Percentiles rank a stretch among this genome's conserved stretches.
Conservation (phyloP, 257 asterid genomes). For the Solanum dulcamara region DNA sequence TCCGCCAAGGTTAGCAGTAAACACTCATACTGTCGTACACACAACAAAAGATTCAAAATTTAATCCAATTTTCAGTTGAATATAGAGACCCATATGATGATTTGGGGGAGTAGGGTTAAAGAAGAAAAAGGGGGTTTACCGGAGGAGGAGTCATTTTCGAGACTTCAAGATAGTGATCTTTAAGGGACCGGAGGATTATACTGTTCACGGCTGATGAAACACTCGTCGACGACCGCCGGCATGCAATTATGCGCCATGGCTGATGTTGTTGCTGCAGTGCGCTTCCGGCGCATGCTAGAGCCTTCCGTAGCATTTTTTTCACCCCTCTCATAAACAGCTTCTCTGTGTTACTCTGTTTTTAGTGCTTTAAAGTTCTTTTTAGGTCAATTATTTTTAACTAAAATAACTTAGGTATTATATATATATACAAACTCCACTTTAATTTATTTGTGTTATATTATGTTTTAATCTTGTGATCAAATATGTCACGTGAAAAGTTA, state of each 20-base stretch:
- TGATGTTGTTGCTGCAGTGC: conserved; percentile 10
- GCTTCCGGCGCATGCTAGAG: conserved; percentile 1
- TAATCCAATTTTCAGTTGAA: background rate
- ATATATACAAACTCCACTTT: too few relatives aligned
- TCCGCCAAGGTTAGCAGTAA: too few relatives aligned
- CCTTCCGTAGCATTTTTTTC: background rate
- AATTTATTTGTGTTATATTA: too few relatives aligned
- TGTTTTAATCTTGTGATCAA: too few relatives aligned
- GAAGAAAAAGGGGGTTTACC: conserved; percentile 12
- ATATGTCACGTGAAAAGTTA: too few relatives aligned
- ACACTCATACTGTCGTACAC: background rate
- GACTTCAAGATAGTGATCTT: conserved; percentile 77
- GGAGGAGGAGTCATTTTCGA: conserved; percentile 92
- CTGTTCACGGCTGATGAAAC: conserved; percentile 50
- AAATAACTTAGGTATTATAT: too few relatives aligned
- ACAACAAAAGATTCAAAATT: background rate
- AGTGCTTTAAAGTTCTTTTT: background rate
- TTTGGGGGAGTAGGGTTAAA: background rate
- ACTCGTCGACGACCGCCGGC: conserved; percentile 35
- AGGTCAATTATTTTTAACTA: too few relatives aligned
- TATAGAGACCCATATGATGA: background rate
- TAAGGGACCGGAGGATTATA: conserved; percentile 77
- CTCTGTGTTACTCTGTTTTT: background rate
- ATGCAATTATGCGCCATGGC: conserved; percentile 28
- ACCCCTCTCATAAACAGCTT: background rate